A percentile compares a stretch with the other conserved stretches of the same genome.
These are phyloP conservation scores for Lachnellula cervina DNA, from an alignment of 2,329 filamentous ascomycete genomes.

Conservation along the genomic window DNA sequence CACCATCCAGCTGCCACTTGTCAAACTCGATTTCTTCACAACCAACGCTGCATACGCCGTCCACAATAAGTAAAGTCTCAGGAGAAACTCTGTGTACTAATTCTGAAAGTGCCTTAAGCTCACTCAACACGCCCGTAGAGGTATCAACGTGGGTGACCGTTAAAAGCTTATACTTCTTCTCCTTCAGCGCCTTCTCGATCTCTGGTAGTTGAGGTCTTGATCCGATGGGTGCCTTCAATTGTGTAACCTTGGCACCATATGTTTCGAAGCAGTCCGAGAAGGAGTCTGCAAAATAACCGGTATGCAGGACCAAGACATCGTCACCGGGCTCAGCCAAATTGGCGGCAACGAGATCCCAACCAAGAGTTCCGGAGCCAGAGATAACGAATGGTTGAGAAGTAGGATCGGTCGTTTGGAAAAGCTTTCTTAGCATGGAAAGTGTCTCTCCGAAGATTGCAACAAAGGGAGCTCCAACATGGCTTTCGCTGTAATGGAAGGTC, in stretches of 20 bases:
- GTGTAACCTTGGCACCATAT: conserved; percentile 85
- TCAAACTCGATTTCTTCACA: conserved; percentile 96
- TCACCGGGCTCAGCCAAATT: conserved; percentile 89
- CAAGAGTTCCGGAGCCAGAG: conserved; percentile 89
- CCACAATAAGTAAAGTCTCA: conserved; percentile 85
- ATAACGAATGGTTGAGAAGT: conserved; percentile 86
- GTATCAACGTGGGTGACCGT: conserved; percentile 98
- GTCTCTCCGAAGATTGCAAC: conserved; percentile 89
- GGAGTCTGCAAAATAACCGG: conserved; percentile 93
- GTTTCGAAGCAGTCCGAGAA: conserved; percentile 89
- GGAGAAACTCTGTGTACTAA: conserved; percentile 83
- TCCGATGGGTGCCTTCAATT: conserved; percentile 85
- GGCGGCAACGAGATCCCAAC: conserved; percentile 94
- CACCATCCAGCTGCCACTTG: conserved; percentile 87
- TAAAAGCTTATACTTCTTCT: conserved; percentile 90
- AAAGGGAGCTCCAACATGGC: conserved; percentile 85
- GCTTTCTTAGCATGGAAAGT: conserved; percentile 78
- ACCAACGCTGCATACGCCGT: conserved; percentile 95
- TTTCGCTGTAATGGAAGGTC: conserved; percentile 59
- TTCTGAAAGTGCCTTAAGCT: conserved; percentile 78
- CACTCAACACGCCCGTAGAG: conserved; percentile 90
- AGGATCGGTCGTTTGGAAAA: conserved; percentile 85
- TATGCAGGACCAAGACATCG: conserved; percentile 87
- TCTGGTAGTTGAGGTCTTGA: conserved; percentile 80
- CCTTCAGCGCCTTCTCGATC: conserved; percentile 80